A percentile compares a stretch with the other conserved stretches of the same genome.
These are phyloP conservation scores for Saturnispora halmiae DNA, from an alignment of 805 yeast species.

Conservation along the genomic window DNA sequence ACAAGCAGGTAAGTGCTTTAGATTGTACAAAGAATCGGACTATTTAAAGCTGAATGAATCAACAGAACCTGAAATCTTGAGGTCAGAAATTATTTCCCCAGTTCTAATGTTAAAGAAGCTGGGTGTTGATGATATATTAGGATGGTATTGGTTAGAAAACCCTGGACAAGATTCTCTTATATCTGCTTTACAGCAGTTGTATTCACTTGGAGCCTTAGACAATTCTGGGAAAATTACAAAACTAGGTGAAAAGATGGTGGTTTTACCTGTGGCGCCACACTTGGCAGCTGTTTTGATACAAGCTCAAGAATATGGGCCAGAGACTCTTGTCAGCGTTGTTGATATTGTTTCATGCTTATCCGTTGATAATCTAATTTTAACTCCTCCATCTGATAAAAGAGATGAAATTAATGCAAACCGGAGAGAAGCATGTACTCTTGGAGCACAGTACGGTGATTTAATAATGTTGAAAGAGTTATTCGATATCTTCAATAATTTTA, in stretches of 20 bases:
- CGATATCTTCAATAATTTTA: slow-evolving; percentile 42
- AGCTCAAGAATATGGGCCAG: slow-evolving; percentile 42
- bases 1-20: slow-evolving; percentile 90
- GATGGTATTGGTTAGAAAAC: slow-evolving; percentile 89
- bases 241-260: slow-evolving; percentile 78
- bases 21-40: slow-evolving; percentile 71
- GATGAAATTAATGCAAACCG: slow-evolving; percentile 79
- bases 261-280: slow-evolving; percentile 88
- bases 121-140: slow-evolving; percentile 72
- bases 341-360: slow-evolving; percentile 91
- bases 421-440: slow-evolving; percentile 57
- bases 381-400: slow-evolving; percentile 69
- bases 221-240: slow-evolving; percentile 67
- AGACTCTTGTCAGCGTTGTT: slow-evolving; percentile 51
- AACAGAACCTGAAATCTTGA: slow-evolving; percentile 87
- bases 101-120: slow-evolving; percentile 73
- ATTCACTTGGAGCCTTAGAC: slow-evolving; percentile 70
- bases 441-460: slow-evolving; percentile 74
- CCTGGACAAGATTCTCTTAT: slow-evolving; percentile 75
- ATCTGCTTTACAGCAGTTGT: slow-evolving; percentile 70
- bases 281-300: slow-evolving; percentile 74
- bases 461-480: slow-evolving; percentile 72
- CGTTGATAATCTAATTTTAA: slow-evolving; percentile 77
- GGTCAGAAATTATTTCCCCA: slow-evolving; percentile 81
- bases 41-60: slow-evolving; percentile 56